Conservation (phyloP, 306 rosid genomes). For the Gillenia trifoliata region DNA sequence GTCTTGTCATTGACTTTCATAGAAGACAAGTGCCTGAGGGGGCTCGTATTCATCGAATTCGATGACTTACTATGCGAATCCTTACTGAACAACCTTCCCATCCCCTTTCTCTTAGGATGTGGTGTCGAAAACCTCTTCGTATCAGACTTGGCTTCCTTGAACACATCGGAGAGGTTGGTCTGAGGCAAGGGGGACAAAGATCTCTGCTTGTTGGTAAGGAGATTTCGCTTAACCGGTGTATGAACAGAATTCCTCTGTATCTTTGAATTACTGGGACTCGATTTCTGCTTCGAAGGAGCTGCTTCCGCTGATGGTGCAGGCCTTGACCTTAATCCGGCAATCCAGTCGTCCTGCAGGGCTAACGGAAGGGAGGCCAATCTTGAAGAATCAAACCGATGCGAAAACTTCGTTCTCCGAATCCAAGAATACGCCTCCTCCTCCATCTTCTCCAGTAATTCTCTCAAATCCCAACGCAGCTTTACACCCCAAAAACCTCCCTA, state of each 20-base stretch:
- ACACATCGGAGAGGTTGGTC: conserved; percentile 42
- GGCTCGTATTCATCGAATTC: conserved; percentile 32
- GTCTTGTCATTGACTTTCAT: conserved; percentile 38
- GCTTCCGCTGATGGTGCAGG: conserved; percentile 7
- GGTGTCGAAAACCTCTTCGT: conserved; percentile 77
- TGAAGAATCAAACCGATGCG: conserved; percentile 80
- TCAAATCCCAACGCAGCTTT: conserved; percentile 20
- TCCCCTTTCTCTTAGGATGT: conserved; percentile 41
- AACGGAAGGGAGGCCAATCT: conserved; percentile 36
- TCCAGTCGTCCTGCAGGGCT: conserved; percentile 25
- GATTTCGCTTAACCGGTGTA: conserved; percentile 20
- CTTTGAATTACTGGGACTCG: conserved; percentile 12
- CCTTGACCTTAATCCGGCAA: conserved; percentile 44
- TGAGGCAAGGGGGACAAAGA: conserved; percentile 70
- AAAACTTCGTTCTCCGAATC: conserved; percentile 76
- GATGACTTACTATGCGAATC: conserved; percentile 31
- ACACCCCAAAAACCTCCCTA: conserved; percentile 22
- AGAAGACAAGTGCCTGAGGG: conserved; percentile 37
- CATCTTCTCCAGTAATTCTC: conserved; percentile 36
- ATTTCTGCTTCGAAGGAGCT: conserved; percentile 17
- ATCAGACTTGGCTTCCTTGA: conserved; percentile 66
- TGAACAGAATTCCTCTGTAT: background rate
- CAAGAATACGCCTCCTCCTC: conserved; percentile 67
- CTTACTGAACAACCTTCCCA: conserved; percentile 38
- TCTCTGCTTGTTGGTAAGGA: conserved; percentile 48